phyloP scores from a whole-genome alignment of 306 rosid species.

The Nissolia schottii region DNA sequence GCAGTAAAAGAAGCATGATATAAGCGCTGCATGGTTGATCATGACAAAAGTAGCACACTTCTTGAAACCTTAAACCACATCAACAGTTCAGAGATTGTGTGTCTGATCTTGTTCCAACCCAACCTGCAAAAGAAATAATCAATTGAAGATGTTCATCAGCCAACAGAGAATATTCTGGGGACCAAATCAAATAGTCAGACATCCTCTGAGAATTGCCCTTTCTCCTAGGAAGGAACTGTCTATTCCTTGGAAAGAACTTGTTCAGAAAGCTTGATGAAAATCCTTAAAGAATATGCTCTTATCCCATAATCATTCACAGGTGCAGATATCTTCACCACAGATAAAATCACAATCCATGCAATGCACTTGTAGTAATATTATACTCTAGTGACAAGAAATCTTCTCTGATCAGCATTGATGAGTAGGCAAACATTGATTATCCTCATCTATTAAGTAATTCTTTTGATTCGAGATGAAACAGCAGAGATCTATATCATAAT shows the following conservation, averaged over 20 bases:
- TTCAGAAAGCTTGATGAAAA: constrained; percentile 21
- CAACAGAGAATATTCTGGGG: constrained; percentile 37
- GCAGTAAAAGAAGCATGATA: constrained; percentile 68
- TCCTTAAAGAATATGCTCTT: constrained; percentile 29
- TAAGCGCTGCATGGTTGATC: constrained; percentile 61
- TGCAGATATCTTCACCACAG: constrained; percentile 30
- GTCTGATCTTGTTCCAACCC: constrained; percentile 44
- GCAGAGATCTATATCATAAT: constrained; percentile 18
- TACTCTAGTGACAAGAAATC: constrained; percentile 30
- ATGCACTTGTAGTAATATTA: constrained; percentile 15
- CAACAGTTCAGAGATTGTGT: constrained; percentile 50
- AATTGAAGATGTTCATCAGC: constrained; percentile 57
- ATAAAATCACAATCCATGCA: constrained; percentile 21
- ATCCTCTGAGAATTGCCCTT: constrained; percentile 45
- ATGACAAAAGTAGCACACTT: constrained; percentile 63
- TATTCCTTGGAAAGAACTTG: constrained; percentile 20
- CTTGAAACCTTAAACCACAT: constrained; percentile 69
- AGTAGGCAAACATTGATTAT: constrained; percentile 21
- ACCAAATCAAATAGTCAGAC: constrained; percentile 63
- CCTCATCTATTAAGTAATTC: constrained; percentile 17
- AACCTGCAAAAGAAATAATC: constrained; percentile 81
- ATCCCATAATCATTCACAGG: constrained; percentile 26
- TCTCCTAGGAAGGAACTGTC: constrained; percentile 34
- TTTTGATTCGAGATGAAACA: constrained; percentile 21
- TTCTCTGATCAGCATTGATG: constrained; percentile 36